These are phyloP conservation scores for Alternaria conjuncta DNA, from an alignment of 2,329 filamentous ascomycete genomes.

Conservation along the genomic window DNA sequence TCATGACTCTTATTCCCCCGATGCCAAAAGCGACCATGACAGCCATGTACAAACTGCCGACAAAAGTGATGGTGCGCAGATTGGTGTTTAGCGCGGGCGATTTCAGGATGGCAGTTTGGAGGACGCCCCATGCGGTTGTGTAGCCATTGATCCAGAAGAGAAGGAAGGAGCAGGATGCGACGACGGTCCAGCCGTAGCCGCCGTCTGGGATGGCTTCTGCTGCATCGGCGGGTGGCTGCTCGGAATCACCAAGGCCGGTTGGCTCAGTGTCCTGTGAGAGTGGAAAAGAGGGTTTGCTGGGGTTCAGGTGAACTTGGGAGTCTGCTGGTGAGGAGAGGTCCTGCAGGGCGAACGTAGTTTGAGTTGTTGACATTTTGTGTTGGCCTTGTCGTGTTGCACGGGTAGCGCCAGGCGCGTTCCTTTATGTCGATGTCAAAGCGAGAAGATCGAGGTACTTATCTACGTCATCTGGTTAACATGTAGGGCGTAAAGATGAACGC, in stretches of 20 bases:
- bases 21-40: slow-evolving; percentile 61
- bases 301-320: not conserved
- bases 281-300: not conserved
- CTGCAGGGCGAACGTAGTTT: not conserved
- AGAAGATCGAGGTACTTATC: not conserved
- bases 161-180: slow-evolving; percentile 58
- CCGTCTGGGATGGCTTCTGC: slow-evolving; percentile 55
- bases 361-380: not conserved
- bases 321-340: not conserved
- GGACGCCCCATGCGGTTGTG: slow-evolving; percentile 65
- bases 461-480: not conserved
- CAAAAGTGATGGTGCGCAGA: slow-evolving; percentile 60
- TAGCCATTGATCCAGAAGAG: slow-evolving; percentile 61
- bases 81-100: slow-evolving; percentile 37
- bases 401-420: not conserved
- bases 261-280: not conserved
- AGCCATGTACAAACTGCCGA: slow-evolving; percentile 61
- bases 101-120: slow-evolving; percentile 64
- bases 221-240: not conserved
- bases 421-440: not conserved
- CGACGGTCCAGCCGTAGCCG: slow-evolving; percentile 64
- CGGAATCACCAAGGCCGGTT: not conserved
- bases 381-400: no score
- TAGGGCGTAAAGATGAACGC: not conserved
- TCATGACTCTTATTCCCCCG: slow-evolving; percentile 59